These are phyloP conservation scores for Suillus paluster DNA, from an alignment of 768 basidiomycete genomes.

Conservation along the genomic window DNA sequence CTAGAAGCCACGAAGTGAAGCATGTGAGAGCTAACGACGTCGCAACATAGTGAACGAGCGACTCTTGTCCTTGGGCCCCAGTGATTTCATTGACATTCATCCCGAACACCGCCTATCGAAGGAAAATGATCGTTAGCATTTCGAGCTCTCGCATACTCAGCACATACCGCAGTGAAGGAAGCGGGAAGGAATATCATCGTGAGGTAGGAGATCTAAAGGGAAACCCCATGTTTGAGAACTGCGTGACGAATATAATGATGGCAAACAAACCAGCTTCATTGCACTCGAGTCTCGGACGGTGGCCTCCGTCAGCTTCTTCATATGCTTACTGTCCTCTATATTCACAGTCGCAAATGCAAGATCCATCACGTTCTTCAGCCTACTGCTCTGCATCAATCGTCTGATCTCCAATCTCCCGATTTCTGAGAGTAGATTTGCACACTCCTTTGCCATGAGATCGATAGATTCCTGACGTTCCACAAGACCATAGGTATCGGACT, in stretches of 20 bases:
- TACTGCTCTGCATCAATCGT: slow-evolving; percentile 33
- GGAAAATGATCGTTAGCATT: slow-evolving; percentile 12
- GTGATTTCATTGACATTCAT: slow-evolving; percentile 35
- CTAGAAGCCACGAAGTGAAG: slow-evolving; percentile 55
- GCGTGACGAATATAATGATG: neutral
- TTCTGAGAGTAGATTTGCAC: slow-evolving; percentile 42
- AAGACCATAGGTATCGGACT: slow-evolving; percentile 23
- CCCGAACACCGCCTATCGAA: slow-evolving; percentile 33
- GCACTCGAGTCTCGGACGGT: slow-evolving; percentile 15
- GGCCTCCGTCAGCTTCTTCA: slow-evolving; percentile 10
- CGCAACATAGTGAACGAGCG: slow-evolving; percentile 43
- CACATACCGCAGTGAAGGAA: slow-evolving; percentile 41
- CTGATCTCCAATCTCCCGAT: slow-evolving; percentile 47
- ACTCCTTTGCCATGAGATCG: slow-evolving; percentile 13
- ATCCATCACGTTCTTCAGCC: slow-evolving; percentile 29
- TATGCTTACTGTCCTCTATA: slow-evolving; percentile 47
- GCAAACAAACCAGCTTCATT: slow-evolving; percentile 26
- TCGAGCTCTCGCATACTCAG: neutral
- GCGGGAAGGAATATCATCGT: slow-evolving; percentile 63
- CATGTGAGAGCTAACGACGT: slow-evolving; percentile 51
- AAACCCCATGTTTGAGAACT: neutral
- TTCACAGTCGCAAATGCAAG: slow-evolving; percentile 57
- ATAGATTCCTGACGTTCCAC: neutral
- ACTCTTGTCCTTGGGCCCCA: slow-evolving; percentile 29
- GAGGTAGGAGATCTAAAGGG: slow-evolving; percentile 52